Evolutionary conservation across 73 alveolate species (phyloP), one percentile per base, ranked within the genome.

Genomic region (Durusdinium trenchii): DNA sequence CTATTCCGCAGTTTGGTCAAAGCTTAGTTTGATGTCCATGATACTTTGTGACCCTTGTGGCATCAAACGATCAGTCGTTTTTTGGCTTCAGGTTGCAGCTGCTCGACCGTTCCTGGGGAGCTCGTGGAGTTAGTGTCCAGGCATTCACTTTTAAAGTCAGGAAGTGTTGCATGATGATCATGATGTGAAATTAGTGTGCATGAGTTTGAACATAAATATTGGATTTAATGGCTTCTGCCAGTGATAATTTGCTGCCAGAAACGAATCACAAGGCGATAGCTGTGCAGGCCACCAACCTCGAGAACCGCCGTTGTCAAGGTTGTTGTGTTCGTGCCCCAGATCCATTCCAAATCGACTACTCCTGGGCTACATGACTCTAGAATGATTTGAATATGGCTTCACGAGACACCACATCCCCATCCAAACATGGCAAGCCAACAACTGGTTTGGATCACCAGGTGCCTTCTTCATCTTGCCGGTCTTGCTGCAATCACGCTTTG

Each of bases 31-130:
- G 83, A 42, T 71, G 83, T n/a, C 79, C 6, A 42, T 6, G 45
- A 30, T n/a, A n/a, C n/a, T n/a, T n/a, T n/a, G n/a, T n/a, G n/a
- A n/a, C n/a, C n/a, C n/a, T n/a, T n/a, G n/a, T n/a, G 75, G 75
- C 51, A 48, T 36, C 40, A 85, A 43, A 42, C 42, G 48, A 32
- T 12, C 1, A 48, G 10, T n/a, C 20, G 16, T 23, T 20, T n/a
- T 67, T 38, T 28, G 12, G 89, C 38, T 10, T 18, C 40, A 91
- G 89, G 98, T 60, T 91, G 42, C 98, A 54, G 45, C 76, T 69
- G 76, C 30, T 91, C 76, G 98, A 91, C 78, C 85, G 81, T 50
- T 76, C 79, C 36, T 91, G 98, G 98, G 98, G 98, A 30, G 47
- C 71, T 20, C 98, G 82, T 46, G 98, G 90, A 6, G 48, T 48